Conservation (phyloP, 2,329 filamentous ascomycete genomes). For the Penicillium sp. region DNA sequence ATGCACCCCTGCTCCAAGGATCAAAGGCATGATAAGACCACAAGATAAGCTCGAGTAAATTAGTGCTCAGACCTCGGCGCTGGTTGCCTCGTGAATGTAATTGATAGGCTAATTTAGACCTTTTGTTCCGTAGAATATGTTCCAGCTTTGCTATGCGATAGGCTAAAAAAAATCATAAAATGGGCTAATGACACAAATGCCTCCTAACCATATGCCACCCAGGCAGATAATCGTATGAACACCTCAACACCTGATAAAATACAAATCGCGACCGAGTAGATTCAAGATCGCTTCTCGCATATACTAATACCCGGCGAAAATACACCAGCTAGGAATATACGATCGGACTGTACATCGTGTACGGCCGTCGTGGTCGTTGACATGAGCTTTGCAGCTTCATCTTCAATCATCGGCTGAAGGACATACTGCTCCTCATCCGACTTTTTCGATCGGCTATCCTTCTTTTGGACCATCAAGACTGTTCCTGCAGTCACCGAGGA, state of each 20-base stretch:
- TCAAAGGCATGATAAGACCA: constrained; percentile 8
- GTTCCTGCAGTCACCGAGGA: constrained; percentile 4
- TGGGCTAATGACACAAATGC: background rate
- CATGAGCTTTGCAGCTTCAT: constrained; percentile 16
- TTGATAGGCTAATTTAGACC: background rate
- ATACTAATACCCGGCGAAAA: constrained; percentile 14
- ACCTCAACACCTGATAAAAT: background rate
- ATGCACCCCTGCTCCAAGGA: constrained; percentile 1
- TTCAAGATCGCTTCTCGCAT: constrained; percentile 11
- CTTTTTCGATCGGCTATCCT: background rate
- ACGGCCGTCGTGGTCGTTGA: constrained; percentile 10
- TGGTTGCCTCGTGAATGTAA: background rate
- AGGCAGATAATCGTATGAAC: background rate
- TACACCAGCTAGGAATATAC: constrained; percentile 10
- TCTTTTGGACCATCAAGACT: constrained; percentile 5
- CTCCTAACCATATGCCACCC: background rate
- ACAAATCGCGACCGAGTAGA: background rate
- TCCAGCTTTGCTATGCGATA: background rate
- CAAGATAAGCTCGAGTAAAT: constrained; percentile 12
- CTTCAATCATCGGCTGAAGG: constrained; percentile 5
- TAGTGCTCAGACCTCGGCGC: constrained; percentile 7
- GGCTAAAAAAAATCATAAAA: background rate
- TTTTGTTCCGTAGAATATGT: background rate
- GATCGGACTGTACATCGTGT: constrained; percentile 14
- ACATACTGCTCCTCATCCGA: constrained; percentile 5